Evolutionary conservation across 192 early-diverging fungal species (phyloP).

Genomic region (Jimgerdemannia flammicorona): DNA sequence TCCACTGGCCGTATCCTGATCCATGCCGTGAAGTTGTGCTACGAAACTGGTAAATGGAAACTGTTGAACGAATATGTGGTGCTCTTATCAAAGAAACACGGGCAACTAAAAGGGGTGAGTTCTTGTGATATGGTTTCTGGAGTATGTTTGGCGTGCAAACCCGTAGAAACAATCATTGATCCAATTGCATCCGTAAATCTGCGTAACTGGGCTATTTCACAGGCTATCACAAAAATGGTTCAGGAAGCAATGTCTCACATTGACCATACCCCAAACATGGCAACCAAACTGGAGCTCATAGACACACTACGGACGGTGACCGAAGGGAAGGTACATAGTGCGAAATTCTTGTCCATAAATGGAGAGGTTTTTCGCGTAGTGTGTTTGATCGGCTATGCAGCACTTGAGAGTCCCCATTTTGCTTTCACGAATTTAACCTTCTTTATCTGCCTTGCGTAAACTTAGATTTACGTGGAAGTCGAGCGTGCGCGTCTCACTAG

Average conservation of each 20-base stretch:
- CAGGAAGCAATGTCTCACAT: conserved; percentile 87
- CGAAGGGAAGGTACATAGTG: conserved; percentile 80
- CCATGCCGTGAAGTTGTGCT: conserved; percentile 72
- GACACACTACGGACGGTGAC: conserved; percentile 92
- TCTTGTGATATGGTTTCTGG: not conserved
- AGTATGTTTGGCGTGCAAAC: not conserved
- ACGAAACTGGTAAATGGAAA: conserved; percentile 77
- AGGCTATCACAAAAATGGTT: conserved; percentile 95
- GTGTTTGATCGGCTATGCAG: not conserved
- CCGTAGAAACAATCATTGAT: not conserved
- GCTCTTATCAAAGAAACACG: conserved; percentile 95
- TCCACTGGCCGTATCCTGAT: conserved; percentile 88
- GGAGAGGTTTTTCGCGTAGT: not conserved
- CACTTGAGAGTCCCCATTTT: too few species aligned
- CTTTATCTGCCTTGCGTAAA: not conserved
- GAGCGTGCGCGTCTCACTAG: conserved; percentile 93
- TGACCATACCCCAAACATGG: conserved; percentile 80
- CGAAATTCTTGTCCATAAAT: too few species aligned
- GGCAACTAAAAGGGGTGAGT: conserved; percentile 80
- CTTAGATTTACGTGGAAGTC: conserved; percentile 96
- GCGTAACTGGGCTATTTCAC: conserved; percentile 1
- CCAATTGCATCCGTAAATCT: not conserved
- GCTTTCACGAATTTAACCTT: not conserved
- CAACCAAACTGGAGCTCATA: conserved; percentile 86
- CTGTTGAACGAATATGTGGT: conserved; percentile 90